Evolutionary conservation across 2,329 filamentous ascomycete genomes (phyloP).

Genomic region (Leptodontidium sp.): DNA sequence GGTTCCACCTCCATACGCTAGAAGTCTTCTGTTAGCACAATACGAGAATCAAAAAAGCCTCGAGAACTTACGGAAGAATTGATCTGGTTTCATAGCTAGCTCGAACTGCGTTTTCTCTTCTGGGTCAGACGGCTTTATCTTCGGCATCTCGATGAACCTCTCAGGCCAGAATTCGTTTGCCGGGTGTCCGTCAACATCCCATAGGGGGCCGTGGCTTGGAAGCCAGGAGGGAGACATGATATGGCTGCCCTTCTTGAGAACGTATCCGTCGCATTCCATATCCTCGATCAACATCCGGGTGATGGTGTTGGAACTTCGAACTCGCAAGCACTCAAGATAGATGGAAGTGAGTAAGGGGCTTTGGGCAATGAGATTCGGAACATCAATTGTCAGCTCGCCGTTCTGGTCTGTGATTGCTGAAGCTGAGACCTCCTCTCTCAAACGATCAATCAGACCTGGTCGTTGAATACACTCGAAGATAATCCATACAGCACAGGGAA

Average conservation of each 20-base stretch:
- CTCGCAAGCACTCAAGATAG: conserved; percentile 30
- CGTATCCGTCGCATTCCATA: conserved; percentile 30
- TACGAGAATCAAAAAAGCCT: neutral
- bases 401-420: conserved; percentile 4
- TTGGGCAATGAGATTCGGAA: conserved; percentile 26
- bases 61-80: conserved; percentile 29
- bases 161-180: conserved; percentile 33
- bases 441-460: conserved; percentile 26
- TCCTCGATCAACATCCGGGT: conserved; percentile 26
- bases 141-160: conserved; percentile 35
- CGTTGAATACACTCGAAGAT: conserved; percentile 30
- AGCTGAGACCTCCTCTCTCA: conserved; percentile 29
- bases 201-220: conserved; percentile 27
- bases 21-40: neutral
- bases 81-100: conserved; percentile 28
- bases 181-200: conserved; percentile 31
- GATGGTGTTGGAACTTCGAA: conserved; percentile 26
- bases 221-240: conserved; percentile 31
- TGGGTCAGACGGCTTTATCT: conserved; percentile 25
- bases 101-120: conserved; percentile 30
- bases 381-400: conserved; percentile 25
- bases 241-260: conserved; percentile 30
- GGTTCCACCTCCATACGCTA: conserved; percentile 30
- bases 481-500: conserved; percentile 34
- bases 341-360: conserved; percentile 29